Conservation (phyloP, 176 grass and related monocot species). For the Oryza glaberrima region DNA sequence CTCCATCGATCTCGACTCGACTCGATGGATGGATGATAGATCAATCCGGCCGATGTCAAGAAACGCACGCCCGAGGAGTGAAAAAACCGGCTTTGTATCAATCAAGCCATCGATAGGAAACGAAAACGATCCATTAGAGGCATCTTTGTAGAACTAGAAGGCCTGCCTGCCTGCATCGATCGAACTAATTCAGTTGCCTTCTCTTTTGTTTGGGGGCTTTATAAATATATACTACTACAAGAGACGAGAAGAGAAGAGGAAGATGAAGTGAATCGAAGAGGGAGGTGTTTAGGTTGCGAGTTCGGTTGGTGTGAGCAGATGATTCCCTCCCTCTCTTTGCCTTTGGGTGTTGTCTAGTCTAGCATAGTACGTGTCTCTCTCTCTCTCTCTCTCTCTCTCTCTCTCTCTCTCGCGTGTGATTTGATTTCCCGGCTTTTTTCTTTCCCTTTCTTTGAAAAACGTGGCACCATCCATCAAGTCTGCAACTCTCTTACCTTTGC, state of each 20-base stretch:
- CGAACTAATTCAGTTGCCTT: no score
- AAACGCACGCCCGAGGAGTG: neutral
- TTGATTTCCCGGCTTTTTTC: neutral
- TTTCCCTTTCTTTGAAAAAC: no score
- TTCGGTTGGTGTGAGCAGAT: slow-evolving; percentile 39
- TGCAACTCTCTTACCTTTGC: no score
- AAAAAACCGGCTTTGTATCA: neutral
- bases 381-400: no score
- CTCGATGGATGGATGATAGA: no score
- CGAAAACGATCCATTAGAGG: neutral
- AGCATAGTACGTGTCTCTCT: no score
- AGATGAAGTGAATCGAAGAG: neutral
- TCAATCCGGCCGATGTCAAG: neutral
- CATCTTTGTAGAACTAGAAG: neutral
- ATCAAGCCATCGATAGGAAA: slow-evolving; percentile 19
- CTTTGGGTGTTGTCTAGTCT: no score
- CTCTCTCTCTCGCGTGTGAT: neutral
- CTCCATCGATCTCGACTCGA: slow-evolving; percentile 43
- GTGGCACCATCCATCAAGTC: no score
- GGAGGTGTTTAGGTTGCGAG: slow-evolving; percentile 37
- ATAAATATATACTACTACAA: neutral
- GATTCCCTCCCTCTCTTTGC: neutral
- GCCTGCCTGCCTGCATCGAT: no score
- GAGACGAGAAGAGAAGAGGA: neutral
- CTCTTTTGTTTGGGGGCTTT: neutral